Conservation (phyloP, 2,329 filamentous ascomycete species). For the Aphanoascus verrucosus region DNA sequence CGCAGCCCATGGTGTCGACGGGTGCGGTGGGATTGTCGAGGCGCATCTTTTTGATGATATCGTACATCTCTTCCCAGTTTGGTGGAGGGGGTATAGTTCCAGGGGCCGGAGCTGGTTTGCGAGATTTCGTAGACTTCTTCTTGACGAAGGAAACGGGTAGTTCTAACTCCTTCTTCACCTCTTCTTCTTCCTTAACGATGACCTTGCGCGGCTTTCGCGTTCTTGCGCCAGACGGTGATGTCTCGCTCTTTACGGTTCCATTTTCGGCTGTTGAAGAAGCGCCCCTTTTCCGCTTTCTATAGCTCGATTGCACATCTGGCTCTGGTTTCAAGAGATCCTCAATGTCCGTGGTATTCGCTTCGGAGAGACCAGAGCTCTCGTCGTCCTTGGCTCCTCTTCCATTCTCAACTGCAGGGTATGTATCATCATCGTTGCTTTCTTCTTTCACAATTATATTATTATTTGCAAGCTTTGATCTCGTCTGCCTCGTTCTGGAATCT, state of each 20-base stretch:
- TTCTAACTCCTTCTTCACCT: conserved; percentile 18
- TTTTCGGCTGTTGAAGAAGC: conserved; percentile 18
- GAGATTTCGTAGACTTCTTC: conserved; percentile 13
- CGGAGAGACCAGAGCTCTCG: conserved; percentile 26
- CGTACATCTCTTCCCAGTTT: conserved; percentile 77
- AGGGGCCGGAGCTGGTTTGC: conserved; percentile 32
- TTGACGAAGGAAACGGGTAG: conserved; percentile 22
- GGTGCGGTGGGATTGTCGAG: conserved; percentile 58
- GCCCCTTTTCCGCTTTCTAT: conserved; percentile 40
- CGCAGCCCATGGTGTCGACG: conserved; percentile 97
- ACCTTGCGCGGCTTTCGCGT: conserved; percentile 19
- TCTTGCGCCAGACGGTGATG: conserved; percentile 16
- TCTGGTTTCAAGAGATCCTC: conserved; percentile 43
- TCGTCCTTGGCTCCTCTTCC: conserved; percentile 19
- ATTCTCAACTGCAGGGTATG: background rate
- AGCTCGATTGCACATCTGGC: conserved; percentile 15
- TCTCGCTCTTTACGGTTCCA: background rate
- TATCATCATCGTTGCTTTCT: conserved; percentile 22
- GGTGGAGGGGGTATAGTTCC: conserved; percentile 50
- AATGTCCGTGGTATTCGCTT: conserved; percentile 41
- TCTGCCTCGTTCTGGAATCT: background rate
- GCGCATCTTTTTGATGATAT: conserved; percentile 65
- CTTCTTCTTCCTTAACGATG: conserved; percentile 22
- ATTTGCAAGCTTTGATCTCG: background rate
- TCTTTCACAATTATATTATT: conserved; percentile 24